A percentile compares a stretch with the other conserved stretches of the same genome.
phyloP scores from a whole-genome alignment of 768 basidiomycete species.

The Hortiboletus campestris region DNA sequence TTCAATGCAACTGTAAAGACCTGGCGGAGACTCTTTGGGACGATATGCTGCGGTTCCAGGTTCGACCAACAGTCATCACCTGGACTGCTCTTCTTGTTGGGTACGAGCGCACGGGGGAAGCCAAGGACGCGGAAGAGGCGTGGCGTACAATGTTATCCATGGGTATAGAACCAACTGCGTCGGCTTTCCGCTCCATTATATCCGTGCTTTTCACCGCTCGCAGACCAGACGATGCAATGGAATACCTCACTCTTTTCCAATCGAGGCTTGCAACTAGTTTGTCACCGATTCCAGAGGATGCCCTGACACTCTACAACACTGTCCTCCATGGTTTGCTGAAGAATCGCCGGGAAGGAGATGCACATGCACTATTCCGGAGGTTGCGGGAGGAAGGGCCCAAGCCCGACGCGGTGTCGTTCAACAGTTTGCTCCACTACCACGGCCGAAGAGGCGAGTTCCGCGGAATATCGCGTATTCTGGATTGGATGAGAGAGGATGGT shows the following conservation, averaged over 20 bases:
- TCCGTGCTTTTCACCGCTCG: slow-evolving; percentile 54
- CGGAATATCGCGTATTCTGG: slow-evolving; percentile 55
- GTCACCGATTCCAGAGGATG: slow-evolving; percentile 28
- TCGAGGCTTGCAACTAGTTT: slow-evolving; percentile 8
- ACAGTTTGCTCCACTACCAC: slow-evolving; percentile 73
- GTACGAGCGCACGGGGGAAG: slow-evolving; percentile 50
- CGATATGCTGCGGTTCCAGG: slow-evolving; percentile 51
- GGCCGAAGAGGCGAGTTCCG: slow-evolving; percentile 62
- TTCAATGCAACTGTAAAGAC: slow-evolving; percentile 53
- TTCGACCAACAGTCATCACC: slow-evolving; percentile 51
- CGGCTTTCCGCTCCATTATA: slow-evolving; percentile 70
- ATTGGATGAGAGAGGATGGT: slow-evolving; percentile 50
- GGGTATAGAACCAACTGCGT: slow-evolving; percentile 55
- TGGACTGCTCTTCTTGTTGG: slow-evolving; percentile 76
- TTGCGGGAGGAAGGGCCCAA: slow-evolving; percentile 53
- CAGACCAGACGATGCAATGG: slow-evolving; percentile 49
- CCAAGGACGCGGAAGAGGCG: slow-evolving; percentile 51
- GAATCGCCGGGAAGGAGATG: slow-evolving; percentile 39
- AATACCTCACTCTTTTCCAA: slow-evolving; percentile 52
- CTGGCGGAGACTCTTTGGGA: slow-evolving; percentile 66
- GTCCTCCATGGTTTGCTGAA: slow-evolving; percentile 65
- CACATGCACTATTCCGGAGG: slow-evolving; percentile 39
- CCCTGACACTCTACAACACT: slow-evolving; percentile 66
- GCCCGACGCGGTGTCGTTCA: slow-evolving; percentile 76
- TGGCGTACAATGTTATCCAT: slow-evolving; percentile 66